Base-by-base conservation (phyloP, 345 rosid species). In the Citrus inodora region DNA sequence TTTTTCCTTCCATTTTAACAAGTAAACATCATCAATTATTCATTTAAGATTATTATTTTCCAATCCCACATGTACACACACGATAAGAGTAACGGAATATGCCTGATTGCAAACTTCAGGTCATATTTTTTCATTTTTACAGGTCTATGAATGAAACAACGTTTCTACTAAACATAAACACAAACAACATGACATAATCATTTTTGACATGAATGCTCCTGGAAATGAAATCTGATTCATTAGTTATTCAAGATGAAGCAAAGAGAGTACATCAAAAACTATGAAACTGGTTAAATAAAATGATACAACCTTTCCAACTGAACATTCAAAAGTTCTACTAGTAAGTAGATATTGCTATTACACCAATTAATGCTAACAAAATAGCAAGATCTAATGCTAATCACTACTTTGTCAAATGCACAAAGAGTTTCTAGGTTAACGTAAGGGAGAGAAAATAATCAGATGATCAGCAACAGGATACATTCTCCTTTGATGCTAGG, bases 401-500 rank as follows among this genome's bases (percentile, higher is more conserved):
- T 73, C 66, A 73, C 21, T 59, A 21, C 58, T 53, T 65, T 40
- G 61, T 27, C 68, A 69, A 80, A 75, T 60, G 78, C 61, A 80
- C 53, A 65, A 1, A 67, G 40, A 19, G 67, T 77, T 76, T 70
- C 69, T 32, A 63, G 51, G 55, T 63, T 51, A 51, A 25, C 51
- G 19, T 46, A 9, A 21, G 13, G 65, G 33, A 63, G 28, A 30
- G 40, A 30, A 11, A 40, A 27, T 40, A 38, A 40, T 72, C 55
- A 63, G 48, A 71, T 6, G 9, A 81, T 92, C 83, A 95, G 79
- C 85, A 92, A 70, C 93, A 86, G 21, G 99, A 82, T 27, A 88
- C 87, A 51, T 91, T 90, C 77, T 89, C 94, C 86, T 87, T 90
- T 3, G 98, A 88, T 75, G 78, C 73, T 76, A 94, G 78, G 81